phyloP scores from a whole-genome alignment of 345 rosid genomes.

The Heritiera fomes region DNA sequence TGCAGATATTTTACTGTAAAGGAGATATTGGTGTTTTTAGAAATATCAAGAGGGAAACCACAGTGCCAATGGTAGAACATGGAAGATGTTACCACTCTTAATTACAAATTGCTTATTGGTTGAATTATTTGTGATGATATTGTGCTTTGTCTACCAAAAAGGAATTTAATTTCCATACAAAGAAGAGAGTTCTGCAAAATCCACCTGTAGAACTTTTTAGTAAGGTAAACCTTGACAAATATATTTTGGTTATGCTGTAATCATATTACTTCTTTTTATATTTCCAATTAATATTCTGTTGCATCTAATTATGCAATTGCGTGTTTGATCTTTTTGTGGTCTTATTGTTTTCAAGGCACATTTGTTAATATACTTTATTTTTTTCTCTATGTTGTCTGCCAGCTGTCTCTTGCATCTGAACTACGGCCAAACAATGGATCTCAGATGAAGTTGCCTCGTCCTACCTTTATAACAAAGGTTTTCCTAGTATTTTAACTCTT shows the following conservation, averaged over 20 bases:
- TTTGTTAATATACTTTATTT: not conserved
- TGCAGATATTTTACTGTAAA: conserved; percentile 72
- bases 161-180: conserved; percentile 70
- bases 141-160: conserved; percentile 30
- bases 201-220: conserved; percentile 77
- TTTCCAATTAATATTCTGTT: not conserved
- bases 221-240: conserved; percentile 41
- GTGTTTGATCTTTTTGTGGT: not conserved
- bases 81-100: not conserved
- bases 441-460: conserved; percentile 39
- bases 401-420: conserved; percentile 72
- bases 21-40: conserved; percentile 71
- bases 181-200: conserved; percentile 55
- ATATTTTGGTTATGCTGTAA: not conserved
- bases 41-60: conserved; percentile 67
- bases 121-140: conserved; percentile 12
- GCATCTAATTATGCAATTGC: not conserved
- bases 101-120: conserved; percentile 7
- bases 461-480: conserved; percentile 54
- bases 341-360: not conserved
- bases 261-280: not conserved
- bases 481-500: conserved; percentile 14
- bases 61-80: conserved; percentile 64
- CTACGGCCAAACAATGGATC: conserved; percentile 49
- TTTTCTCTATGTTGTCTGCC: not conserved